phyloP scores from a whole-genome alignment of 805 yeast genomes.

The Blastobotrys robertii region DNA sequence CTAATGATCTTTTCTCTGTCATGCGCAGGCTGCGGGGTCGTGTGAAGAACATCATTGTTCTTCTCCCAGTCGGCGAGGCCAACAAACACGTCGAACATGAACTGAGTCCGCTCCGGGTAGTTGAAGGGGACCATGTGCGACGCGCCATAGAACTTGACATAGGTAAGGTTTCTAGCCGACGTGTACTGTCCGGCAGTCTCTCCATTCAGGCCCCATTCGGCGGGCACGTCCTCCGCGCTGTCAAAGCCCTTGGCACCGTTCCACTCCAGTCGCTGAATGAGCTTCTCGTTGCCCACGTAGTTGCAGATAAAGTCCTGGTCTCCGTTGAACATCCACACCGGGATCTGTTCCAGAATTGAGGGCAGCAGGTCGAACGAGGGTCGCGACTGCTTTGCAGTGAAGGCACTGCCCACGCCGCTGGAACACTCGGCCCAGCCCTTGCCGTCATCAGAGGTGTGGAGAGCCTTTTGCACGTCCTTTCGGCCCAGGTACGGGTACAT shows the following conservation, averaged over 20 bases:
- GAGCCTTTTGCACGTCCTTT: constrained; percentile 36
- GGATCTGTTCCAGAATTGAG: constrained; percentile 42
- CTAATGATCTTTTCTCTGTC: constrained; percentile 19
- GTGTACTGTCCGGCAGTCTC: constrained; percentile 34
- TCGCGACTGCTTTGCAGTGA: constrained; percentile 42
- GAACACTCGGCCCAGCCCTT: constrained; percentile 74
- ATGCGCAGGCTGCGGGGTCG: constrained; percentile 5
- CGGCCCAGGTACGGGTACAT: constrained; percentile 44
- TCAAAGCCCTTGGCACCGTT: constrained; percentile 36
- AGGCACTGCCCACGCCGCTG: constrained; percentile 40
- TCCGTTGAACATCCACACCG: constrained; percentile 74
- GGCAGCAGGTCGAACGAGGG: constrained; percentile 68
- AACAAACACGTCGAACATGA: constrained; percentile 46
- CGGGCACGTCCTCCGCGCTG: constrained; percentile 17
- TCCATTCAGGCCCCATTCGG: constrained; percentile 40
- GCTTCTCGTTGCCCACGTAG: constrained; percentile 57
- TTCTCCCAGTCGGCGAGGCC: constrained; percentile 18
- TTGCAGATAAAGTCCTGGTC: constrained; percentile 87
- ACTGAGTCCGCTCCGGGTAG: constrained; percentile 56
- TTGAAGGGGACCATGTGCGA: constrained; percentile 95
- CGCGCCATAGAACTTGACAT: constrained; percentile 60
- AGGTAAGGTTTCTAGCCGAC: constrained; percentile 66
- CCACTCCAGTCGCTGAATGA: constrained; percentile 58
- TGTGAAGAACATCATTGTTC: constrained; percentile 2
- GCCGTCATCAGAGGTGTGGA: constrained; percentile 37